phyloP scores from a whole-genome alignment of 306 rosid genomes.

The Quercus robur region DNA sequence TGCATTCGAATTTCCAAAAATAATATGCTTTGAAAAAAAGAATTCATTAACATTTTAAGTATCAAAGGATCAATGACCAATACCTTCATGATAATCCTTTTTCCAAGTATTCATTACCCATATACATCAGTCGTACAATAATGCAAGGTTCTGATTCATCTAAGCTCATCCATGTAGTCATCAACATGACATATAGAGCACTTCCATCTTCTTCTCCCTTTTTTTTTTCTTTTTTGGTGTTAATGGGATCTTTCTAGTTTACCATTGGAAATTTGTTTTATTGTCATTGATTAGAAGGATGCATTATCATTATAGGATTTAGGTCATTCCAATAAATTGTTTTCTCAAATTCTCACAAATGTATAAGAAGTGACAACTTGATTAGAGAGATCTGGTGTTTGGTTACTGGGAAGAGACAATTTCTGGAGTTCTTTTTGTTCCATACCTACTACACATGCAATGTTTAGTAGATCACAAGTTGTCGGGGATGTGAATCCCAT shows the following conservation, averaged over 20 bases:
- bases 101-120: too few relatives aligned
- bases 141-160: neutral
- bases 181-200: neutral
- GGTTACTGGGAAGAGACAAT: neutral
- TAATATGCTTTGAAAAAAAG: neutral
- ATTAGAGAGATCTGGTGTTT: neutral
- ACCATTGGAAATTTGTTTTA: neutral
- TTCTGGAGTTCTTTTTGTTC: neutral
- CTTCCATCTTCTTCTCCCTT: neutral
- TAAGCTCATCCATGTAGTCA: neutral
- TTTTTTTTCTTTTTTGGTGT: neutral
- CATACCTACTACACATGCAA: neutral
- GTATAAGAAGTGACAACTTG: neutral
- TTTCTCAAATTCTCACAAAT: neutral
- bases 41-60: too few relatives aligned
- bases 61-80: neutral
- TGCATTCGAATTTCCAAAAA: slow-evolving; percentile 24
- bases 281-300: neutral
- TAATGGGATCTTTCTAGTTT: neutral
- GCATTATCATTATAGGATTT: neutral
- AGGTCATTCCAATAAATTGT: neutral
- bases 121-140: neutral
- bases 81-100: too few relatives aligned
- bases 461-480: neutral
- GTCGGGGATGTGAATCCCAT: neutral